phyloP scores from a whole-genome alignment of 257 asterid genomes.

The Rehmannia glutinosa region DNA sequence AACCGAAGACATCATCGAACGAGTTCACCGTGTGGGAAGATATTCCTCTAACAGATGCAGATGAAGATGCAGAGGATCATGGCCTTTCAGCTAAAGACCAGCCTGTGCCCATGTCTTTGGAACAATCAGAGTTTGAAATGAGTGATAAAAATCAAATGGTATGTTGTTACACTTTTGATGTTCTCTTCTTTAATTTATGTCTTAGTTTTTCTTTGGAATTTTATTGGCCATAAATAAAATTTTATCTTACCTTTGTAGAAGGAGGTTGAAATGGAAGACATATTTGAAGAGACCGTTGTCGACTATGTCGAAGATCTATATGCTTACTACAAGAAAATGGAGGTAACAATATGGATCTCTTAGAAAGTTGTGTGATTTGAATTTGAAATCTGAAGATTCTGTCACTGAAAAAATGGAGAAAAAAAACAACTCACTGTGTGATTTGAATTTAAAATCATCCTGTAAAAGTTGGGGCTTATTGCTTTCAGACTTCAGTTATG shows the following conservation, averaged over 20 bases:
- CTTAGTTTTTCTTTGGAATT: neutral
- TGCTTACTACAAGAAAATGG: constrained; percentile 68
- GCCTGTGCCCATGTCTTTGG: constrained; percentile 80
- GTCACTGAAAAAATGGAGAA: no score
- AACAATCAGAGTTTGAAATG: constrained; percentile 43
- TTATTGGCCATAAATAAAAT: neutral
- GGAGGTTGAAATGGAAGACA: constrained; percentile 97
- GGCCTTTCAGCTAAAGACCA: no score
- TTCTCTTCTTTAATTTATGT: constrained; percentile 7
- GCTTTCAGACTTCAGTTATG: no score
- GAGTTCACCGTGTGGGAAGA: constrained; percentile 55
- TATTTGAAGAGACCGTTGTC: constrained; percentile 58
- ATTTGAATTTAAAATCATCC: no score
- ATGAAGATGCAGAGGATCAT: no score
- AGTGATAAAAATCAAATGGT: constrained; percentile 52
- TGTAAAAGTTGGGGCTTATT: no score
- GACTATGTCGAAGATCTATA: constrained; percentile 83
- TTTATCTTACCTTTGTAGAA: constrained; percentile 7
- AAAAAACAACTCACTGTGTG: no score
- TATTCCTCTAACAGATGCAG: constrained; percentile 40
- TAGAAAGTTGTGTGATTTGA: neutral
- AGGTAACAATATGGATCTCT: constrained; percentile 37
- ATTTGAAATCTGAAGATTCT: no score
- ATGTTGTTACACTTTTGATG: constrained; percentile 22
- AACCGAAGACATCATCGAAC: constrained; percentile 37